Conservation (phyloP, 352 stramenopile genomes). For the Phytophthora capsici region DNA sequence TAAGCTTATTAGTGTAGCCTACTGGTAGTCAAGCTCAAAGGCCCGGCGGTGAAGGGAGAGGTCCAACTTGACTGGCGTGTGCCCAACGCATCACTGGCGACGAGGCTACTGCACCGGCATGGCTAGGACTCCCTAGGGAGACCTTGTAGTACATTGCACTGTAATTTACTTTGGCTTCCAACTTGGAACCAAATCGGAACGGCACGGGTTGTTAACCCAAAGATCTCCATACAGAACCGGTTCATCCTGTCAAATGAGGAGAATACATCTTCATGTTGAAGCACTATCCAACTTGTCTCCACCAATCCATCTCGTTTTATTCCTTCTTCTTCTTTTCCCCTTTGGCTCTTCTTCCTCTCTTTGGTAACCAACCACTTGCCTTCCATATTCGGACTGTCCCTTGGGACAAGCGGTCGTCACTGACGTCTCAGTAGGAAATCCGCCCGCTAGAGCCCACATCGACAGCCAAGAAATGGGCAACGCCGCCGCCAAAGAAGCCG, state of each 20-base stretch:
- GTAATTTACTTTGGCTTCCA: too few species aligned
- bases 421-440: slow-evolving; percentile 24
- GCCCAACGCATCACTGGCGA: too few species aligned
- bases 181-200: slow-evolving; percentile 14
- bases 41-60: too few species aligned
- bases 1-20: too few species aligned
- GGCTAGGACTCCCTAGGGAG: too few species aligned
- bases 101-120: too few species aligned
- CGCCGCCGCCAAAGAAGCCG: slow-evolving; percentile 35
- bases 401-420: background rate
- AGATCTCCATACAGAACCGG: slow-evolving; percentile 18
- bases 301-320: background rate
- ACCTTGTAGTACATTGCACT: too few species aligned
- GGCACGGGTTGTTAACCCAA: slow-evolving; percentile 10
- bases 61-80: too few species aligned
- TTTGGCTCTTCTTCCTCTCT: too few species aligned
- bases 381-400: slow-evolving; percentile 29
- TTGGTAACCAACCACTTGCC: background rate
- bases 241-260: background rate
- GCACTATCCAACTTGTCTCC: background rate
- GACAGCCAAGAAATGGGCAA: slow-evolving; percentile 31
- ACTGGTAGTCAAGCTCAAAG: too few species aligned
- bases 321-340: too few species aligned
- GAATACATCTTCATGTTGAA: slow-evolving; percentile 31
- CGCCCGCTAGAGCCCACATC: slow-evolving; percentile 8